These are phyloP conservation scores for Clathrospora elynae DNA, from an alignment of 2,329 filamentous ascomycete genomes.

Conservation along the genomic window DNA sequence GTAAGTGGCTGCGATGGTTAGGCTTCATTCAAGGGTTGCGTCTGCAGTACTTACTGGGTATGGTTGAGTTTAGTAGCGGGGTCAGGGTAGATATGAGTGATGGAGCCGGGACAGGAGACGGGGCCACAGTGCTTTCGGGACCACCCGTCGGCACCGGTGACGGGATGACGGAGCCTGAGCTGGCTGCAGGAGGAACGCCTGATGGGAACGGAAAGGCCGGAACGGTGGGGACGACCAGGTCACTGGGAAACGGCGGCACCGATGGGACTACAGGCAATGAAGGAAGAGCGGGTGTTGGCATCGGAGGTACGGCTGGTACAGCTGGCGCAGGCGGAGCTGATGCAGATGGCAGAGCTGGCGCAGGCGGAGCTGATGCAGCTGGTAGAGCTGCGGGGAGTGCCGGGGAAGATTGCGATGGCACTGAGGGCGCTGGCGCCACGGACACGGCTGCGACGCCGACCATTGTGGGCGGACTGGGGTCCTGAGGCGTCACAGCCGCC, in stretches of 20 bases:
- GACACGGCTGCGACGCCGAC: slow-evolving; percentile 3
- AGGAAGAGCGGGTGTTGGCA: slow-evolving; percentile 16
- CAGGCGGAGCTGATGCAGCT: slow-evolving; percentile 3
- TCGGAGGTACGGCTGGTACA: slow-evolving; percentile 19
- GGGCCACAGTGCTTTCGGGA: slow-evolving; percentile 9
- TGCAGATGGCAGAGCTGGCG: slow-evolving; percentile 9
- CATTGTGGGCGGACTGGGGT: background rate
- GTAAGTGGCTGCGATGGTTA: slow-evolving; percentile 8
- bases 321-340: slow-evolving; percentile 6
- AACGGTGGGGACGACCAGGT: slow-evolving; percentile 36
- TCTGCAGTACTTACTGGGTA: slow-evolving; percentile 11
- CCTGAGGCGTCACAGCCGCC: slow-evolving; percentile 12
- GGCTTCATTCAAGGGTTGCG: background rate
- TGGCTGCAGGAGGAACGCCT: slow-evolving; percentile 17
- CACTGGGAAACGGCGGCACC: slow-evolving; percentile 45
- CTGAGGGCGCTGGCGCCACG: background rate
- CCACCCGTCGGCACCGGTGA: slow-evolving; percentile 15
- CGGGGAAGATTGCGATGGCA: background rate
- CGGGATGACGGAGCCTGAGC: slow-evolving; percentile 10
- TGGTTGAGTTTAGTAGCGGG: slow-evolving; percentile 23
- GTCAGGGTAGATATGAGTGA: slow-evolving; percentile 6
- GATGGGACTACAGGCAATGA: slow-evolving; percentile 35
- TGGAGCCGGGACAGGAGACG: slow-evolving; percentile 3
- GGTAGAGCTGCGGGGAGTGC: slow-evolving; percentile 12
- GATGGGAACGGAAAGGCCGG: slow-evolving; percentile 44